Conservation (phyloP, 2,329 filamentous ascomycete species). For the Ophiocordyceps camponoti-rufipedis region DNA sequence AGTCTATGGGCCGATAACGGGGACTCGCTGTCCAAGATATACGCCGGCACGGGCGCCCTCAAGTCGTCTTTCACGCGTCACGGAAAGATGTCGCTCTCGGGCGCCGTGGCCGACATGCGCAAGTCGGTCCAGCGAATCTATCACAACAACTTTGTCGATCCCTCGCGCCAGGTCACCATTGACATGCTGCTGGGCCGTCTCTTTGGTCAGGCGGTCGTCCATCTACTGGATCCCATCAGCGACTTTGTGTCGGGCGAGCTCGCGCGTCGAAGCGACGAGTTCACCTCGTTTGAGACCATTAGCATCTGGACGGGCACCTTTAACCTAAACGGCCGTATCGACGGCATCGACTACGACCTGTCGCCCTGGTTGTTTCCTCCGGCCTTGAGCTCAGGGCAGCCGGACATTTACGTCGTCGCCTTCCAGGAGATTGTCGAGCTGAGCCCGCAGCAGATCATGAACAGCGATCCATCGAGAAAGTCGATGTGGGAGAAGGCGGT, state of each 20-base stretch:
- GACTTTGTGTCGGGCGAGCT: constrained; percentile 74
- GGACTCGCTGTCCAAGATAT: constrained; percentile 84
- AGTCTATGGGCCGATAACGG: constrained; percentile 96
- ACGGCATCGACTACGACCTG: constrained; percentile 62
- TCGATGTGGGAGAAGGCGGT: constrained; percentile 77
- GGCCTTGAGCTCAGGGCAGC: constrained; percentile 37
- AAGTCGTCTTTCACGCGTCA: constrained; percentile 90
- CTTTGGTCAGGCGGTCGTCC: constrained; percentile 66
- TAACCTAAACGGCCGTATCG: constrained; percentile 79
- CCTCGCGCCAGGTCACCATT: constrained; percentile 81
- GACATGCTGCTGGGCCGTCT: constrained; percentile 78
- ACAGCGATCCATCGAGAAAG: constrained; percentile 75
- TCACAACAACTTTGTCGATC: constrained; percentile 95
- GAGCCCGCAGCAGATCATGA: constrained; percentile 97
- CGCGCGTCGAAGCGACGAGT: constrained; percentile 48
- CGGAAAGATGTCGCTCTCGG: constrained; percentile 90
- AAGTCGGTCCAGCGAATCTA: constrained; percentile 91
- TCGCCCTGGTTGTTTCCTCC: constrained; percentile 69
- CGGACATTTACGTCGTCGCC: constrained; percentile 75
- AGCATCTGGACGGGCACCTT: constrained; percentile 79
- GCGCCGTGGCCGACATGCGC: constrained; percentile 82
- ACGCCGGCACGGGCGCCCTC: constrained; percentile 85
- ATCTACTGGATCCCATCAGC: constrained; percentile 86
- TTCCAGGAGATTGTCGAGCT: constrained; percentile 98
- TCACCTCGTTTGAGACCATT: constrained; percentile 54